Evolutionary conservation across 495 filamentous ascomycete species (phyloP).

Genomic region (Usnea hakonensis): DNA sequence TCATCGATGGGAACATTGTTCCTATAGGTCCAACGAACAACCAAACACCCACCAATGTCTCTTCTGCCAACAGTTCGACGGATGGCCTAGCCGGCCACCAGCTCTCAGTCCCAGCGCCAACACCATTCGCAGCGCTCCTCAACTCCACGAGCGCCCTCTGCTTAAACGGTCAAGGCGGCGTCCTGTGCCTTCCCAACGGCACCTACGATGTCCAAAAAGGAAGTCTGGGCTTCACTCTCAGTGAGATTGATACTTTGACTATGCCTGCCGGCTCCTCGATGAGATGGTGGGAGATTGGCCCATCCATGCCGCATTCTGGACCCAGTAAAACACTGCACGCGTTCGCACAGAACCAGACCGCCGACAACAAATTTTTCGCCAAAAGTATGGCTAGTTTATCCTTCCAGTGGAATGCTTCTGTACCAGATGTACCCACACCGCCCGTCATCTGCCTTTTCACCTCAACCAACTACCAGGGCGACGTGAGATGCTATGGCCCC

Average conservation of each 20-base stretch:
- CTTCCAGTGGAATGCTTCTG: background rate
- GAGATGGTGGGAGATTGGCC: background rate
- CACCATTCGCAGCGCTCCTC: background rate
- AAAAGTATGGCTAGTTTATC: background rate
- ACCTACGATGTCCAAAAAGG: conserved; percentile 7
- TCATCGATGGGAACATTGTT: background rate
- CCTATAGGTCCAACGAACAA: background rate
- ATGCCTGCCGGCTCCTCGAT: background rate
- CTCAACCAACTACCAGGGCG: conserved; percentile 1
- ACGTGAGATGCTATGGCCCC: background rate
- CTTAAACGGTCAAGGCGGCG: background rate
- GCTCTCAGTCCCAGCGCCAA: conserved; percentile 3
- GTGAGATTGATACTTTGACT: background rate
- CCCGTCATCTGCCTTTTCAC: conserved; percentile 11
- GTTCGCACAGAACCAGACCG: conserved; percentile 2
- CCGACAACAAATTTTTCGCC: background rate
- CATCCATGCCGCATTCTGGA: background rate
- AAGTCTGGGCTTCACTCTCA: background rate
- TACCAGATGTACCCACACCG: background rate
- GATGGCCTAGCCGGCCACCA: background rate
- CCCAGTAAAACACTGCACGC: background rate
- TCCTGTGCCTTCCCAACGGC: conserved; percentile 4
- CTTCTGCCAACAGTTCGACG: background rate
- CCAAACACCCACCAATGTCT: background rate
- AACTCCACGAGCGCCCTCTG: conserved; percentile 3